Evolutionary conservation across 352 stramenopile species (phyloP), one percentile per base, ranked within the genome.

Genomic region (Pythium sp.): DNA sequence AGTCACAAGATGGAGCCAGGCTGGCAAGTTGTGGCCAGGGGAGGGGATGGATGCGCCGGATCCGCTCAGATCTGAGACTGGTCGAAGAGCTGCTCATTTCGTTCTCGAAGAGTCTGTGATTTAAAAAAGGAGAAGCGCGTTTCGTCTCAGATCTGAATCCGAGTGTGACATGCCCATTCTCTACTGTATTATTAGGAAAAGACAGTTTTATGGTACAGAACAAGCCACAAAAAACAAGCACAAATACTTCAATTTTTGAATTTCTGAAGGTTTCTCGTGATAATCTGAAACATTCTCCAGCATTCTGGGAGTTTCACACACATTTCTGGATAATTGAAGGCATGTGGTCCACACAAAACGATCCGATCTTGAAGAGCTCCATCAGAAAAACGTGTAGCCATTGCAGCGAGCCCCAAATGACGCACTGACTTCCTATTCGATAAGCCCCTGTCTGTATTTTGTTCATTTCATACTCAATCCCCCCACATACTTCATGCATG

Each of bases 1-100:
- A 61, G 56, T 47, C 56, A 62, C 56, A 62, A 47, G n/a, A 32
- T 62, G 30, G 32, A 62, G 56, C 34, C 32, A 26, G 49, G 22
- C 49, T 61, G 54, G 53, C 53, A n/a, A 58, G 55, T 61, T 61
- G 55, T 46, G 54, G 53, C 53, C 0, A 58, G 24, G 14, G 54
- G 15, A 51, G n/a, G n/a, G 22, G 24, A 1, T 26, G n/a, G 49
- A 56, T 56, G 49, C 49, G 49, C 49, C 20, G 49, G 9, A 56
- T 56, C n/a, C n/a, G n/a, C 14, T 58, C 53, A 58, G 53, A 58
- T 58, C 53, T 58, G 53, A 36, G 6, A 41, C 24, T 38, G 26
- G 11, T 51, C 6, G 20, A 22, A 4, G 18, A 51, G 18, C 18
- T 49, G 43, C 43, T 51, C 15, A 49, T 49, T 49, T n/a, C 18